Conservation (phyloP, 2,329 filamentous ascomycete genomes). For the Neofusicoccum laricinum region DNA sequence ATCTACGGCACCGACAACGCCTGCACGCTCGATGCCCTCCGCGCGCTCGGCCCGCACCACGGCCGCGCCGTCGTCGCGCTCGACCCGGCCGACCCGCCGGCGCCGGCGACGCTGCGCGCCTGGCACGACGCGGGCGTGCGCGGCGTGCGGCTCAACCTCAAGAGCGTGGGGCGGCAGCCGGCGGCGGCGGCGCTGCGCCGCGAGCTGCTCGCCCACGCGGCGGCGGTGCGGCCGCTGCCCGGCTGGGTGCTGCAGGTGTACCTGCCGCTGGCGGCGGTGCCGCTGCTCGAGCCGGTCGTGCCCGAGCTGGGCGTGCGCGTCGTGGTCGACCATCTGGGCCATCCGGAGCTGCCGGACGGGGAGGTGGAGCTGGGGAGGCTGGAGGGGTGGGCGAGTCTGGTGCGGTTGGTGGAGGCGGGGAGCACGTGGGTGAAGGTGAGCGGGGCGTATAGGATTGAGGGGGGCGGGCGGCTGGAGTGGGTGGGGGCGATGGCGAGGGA, state of each 20-base stretch:
- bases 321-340: constrained; percentile 61
- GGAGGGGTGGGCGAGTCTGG: constrained; percentile 49
- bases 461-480: constrained; percentile 43
- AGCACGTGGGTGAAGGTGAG: constrained; percentile 58
- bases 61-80: constrained; percentile 58
- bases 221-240: constrained; percentile 48
- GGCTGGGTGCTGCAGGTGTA: constrained; percentile 60
- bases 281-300: constrained; percentile 49
- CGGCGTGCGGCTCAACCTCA: constrained; percentile 59
- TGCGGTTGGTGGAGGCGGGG: constrained; percentile 46
- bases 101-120: constrained; percentile 38
- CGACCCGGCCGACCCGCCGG: constrained; percentile 38
- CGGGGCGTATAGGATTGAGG: constrained; percentile 55
- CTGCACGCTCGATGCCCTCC: constrained; percentile 56
- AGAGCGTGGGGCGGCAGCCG: constrained; percentile 47
- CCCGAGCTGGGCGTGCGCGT: constrained; percentile 50
- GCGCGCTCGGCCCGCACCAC: constrained; percentile 46
- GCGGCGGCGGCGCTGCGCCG: constrained; percentile 40
- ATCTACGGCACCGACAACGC: constrained; percentile 62
- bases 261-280: constrained; percentile 51
- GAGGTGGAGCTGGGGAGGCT: constrained; percentile 39
- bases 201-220: constrained; percentile 48
- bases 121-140: constrained; percentile 60
- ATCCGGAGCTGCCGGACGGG: constrained; percentile 38
- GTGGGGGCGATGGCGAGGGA: constrained; percentile 50